phyloP scores from a whole-genome alignment of 257 asterid species.

The Gentiana macrophylla region DNA sequence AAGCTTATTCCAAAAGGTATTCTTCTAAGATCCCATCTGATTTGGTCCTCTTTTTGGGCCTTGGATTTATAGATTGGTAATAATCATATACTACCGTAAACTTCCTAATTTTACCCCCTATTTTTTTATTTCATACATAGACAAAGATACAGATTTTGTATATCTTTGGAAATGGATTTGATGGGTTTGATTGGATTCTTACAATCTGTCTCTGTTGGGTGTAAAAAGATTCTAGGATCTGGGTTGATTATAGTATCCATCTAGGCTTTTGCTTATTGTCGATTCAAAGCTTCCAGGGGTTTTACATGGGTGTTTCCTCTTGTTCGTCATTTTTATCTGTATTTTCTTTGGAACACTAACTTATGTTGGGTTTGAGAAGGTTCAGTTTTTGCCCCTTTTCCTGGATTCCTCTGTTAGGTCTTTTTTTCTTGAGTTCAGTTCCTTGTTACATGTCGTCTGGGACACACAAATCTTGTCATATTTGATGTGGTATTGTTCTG shows the following conservation, averaged over 20 bases:
- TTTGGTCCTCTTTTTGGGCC: slow-evolving; percentile 92
- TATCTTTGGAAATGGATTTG: slow-evolving; percentile 21
- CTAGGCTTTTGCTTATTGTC: slow-evolving; percentile 18
- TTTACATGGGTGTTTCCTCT: slow-evolving; percentile 1
- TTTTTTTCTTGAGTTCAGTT: slow-evolving; percentile 6
- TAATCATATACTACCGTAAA: slow-evolving; percentile 1
- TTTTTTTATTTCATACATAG: slow-evolving; percentile 2
- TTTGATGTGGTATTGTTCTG: slow-evolving; percentile 19
- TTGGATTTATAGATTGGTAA: slow-evolving; percentile 98
- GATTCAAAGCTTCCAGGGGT: slow-evolving; percentile 1
- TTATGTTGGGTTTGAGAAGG: slow-evolving; percentile 10
- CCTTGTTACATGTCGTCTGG: slow-evolving; percentile 8
- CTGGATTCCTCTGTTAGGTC: slow-evolving; percentile 4
- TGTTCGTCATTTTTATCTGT: slow-evolving; percentile 4
- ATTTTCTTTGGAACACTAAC: slow-evolving; percentile 10
- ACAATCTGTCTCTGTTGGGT: slow-evolving; percentile 30
- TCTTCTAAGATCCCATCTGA: slow-evolving; percentile 94
- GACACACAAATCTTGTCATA: slow-evolving; percentile 4
- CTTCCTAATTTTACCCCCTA: background rate
- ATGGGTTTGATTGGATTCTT: slow-evolving; percentile 32
- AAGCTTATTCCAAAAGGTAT: slow-evolving; percentile 96
- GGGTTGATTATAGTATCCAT: slow-evolving; percentile 34
- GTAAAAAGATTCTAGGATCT: slow-evolving; percentile 34
- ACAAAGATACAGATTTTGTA: slow-evolving; percentile 15
- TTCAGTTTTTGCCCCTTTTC: background rate